These are phyloP conservation scores for Agrocybe chaxingu DNA, from an alignment of 768 basidiomycete genomes.

Conservation along the genomic window DNA sequence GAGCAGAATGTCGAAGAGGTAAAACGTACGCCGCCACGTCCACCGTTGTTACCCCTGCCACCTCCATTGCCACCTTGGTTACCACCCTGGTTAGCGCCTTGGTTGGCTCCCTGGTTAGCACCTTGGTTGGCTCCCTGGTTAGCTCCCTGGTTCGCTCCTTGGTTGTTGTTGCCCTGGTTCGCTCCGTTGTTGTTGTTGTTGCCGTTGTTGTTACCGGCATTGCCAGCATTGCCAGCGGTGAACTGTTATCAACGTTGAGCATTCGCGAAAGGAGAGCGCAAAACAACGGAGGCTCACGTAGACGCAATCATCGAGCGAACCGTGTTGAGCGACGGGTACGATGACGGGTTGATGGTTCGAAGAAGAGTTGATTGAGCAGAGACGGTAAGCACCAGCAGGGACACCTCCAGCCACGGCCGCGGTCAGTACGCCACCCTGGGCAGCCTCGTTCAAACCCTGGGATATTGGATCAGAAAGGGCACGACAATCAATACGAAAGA, in stretches of 20 bases:
- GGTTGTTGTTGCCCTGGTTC: not conserved
- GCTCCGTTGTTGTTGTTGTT: not conserved
- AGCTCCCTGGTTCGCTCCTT: not conserved
- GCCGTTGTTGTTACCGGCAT: conserved; percentile 2
- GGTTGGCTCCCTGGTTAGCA: not conserved
- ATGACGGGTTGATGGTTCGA: conserved; percentile 59
- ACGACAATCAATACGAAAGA: not conserved
- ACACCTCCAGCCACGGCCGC: conserved; percentile 53
- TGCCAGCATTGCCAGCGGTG: conserved; percentile 12
- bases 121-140: conserved; percentile 9
- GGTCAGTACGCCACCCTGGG: conserved; percentile 44
- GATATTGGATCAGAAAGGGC: conserved; percentile 29
- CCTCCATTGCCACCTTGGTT: not conserved
- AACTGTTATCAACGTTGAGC: not conserved
- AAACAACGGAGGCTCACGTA: conserved; percentile 46
- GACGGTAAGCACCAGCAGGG: conserved; percentile 54
- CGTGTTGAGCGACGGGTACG: conserved; percentile 60
- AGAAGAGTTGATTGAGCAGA: conserved; percentile 54
- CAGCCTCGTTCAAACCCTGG: conserved; percentile 41
- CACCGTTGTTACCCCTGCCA: not conserved
- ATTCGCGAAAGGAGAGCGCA: conserved; percentile 3
- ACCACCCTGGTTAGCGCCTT: conserved; percentile 2
- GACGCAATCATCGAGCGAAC: conserved; percentile 54
- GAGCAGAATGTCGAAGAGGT: not conserved
- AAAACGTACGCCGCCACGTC: not conserved